Conservation (phyloP, 139 green algal genomes). For the Cymbomonas tetramitiformis region DNA sequence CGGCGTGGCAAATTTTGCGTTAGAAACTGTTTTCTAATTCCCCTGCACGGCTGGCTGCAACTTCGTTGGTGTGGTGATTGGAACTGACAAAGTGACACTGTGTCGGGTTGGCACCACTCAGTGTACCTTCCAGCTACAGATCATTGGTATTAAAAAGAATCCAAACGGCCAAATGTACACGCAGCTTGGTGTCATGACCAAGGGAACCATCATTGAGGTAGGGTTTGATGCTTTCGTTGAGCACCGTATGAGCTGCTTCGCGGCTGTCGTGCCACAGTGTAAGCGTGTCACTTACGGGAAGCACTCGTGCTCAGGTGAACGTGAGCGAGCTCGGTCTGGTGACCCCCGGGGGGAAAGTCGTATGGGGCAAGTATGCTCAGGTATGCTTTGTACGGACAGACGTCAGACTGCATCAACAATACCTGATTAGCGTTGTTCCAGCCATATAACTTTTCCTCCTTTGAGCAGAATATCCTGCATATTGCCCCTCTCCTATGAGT, state of each 20-base stretch:
- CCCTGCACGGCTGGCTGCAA: too few species aligned
- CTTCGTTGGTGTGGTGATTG: too few species aligned
- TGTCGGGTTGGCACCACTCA: too few species aligned
- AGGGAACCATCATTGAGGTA: constrained; percentile 40
- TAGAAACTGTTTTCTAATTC: too few species aligned
- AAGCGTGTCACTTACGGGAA: too few species aligned
- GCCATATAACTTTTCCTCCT: background rate
- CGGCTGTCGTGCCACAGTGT: background rate
- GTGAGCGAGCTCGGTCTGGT: constrained; percentile 94
- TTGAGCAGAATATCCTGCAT: background rate
- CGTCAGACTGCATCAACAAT: background rate
- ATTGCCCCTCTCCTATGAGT: constrained; percentile 4
- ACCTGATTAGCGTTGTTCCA: background rate
- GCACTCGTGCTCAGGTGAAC: constrained; percentile 91
- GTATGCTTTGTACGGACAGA: too few species aligned
- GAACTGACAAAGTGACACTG: too few species aligned
- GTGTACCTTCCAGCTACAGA: constrained; percentile 88
- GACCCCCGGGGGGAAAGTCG: constrained; percentile 94
- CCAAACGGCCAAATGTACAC: constrained; percentile 93
- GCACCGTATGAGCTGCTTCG: background rate
- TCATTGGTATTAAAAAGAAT: constrained; percentile 99
- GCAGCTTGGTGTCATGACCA: constrained; percentile 82
- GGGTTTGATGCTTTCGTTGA: background rate
- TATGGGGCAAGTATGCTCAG: constrained; percentile 92
- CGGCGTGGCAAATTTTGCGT: too few species aligned